A percentile compares a stretch with the other conserved stretches of the same genome.
These are phyloP conservation scores for Ocimum tenuiflorum DNA, from an alignment of 257 asterid species.

Conservation along the genomic window DNA sequence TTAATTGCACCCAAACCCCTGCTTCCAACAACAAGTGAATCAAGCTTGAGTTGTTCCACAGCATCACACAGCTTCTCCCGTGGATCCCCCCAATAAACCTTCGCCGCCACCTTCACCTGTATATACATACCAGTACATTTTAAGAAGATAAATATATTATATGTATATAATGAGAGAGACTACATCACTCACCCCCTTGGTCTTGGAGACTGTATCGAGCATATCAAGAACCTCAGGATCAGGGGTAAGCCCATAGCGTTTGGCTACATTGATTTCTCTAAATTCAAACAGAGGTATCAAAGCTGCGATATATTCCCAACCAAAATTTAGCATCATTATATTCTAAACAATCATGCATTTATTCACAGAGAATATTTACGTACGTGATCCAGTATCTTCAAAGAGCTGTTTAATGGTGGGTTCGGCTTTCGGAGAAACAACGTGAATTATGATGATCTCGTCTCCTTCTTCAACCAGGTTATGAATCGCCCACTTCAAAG, in stretches of 20 bases:
- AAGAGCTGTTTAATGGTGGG: slow-evolving; percentile 64
- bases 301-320: slow-evolving; percentile 31
- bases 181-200: slow-evolving; percentile 43
- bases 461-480: slow-evolving; percentile 60
- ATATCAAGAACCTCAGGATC: slow-evolving; percentile 66
- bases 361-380: not conserved
- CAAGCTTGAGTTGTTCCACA: slow-evolving; percentile 56
- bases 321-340: not conserved
- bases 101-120: slow-evolving; percentile 60
- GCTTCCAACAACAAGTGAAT: slow-evolving; percentile 66
- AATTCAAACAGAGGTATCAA: slow-evolving; percentile 68
- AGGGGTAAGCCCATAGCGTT: slow-evolving; percentile 60
- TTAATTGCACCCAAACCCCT: slow-evolving; percentile 64
- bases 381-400: slow-evolving; percentile 76
- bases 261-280: slow-evolving; percentile 46
- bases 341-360: too few relatives aligned
- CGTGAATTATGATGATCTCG: slow-evolving; percentile 53
- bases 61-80: slow-evolving; percentile 66
- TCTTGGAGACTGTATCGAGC: slow-evolving; percentile 48
- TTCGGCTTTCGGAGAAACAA: slow-evolving; percentile 59
- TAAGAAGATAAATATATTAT: too few relatives aligned
- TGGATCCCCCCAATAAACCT: slow-evolving; percentile 87
- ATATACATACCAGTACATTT: not conserved
- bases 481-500: slow-evolving; percentile 53
- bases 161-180: too few relatives aligned